Evolutionary conservation across 2,329 filamentous ascomycete species (phyloP), one percentile per base, ranked within the genome.

Genomic region (Fonsecaea multimorphosa): DNA sequence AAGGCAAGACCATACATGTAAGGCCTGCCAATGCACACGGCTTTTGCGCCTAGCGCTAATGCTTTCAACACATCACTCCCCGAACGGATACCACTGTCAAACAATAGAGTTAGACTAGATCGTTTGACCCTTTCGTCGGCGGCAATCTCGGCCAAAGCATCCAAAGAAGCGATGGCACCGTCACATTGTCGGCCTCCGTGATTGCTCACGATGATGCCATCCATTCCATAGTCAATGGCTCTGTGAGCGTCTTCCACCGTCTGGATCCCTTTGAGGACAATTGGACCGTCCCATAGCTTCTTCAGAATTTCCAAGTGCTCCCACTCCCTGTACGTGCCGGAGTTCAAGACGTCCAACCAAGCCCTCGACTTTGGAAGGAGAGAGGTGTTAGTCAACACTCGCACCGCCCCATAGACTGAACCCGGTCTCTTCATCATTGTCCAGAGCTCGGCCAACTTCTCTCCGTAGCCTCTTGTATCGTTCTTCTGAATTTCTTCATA

Each of bases 251-350:
- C 84, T 1, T 77, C 80, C 1, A 82, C 78, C 52, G 79, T 81
- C 70, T 85, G 82, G 61, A 83, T 85, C 0, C 86, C 87, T 74
- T 89, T 89, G 38, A 87, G 79, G 67, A 86, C 83, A 59, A 92
- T 85, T 0, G 87, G 86, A 0, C 87, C 86, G 63, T 85, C 80
- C 85, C 88, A 91, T 61, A 87, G 73, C 69, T 83, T 76, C 68
- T 82, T 81, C 66, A 91, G 73, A 19, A 85, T 77, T 31, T 79
- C 77, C 12, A 91, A 74, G 49, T 91, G 81, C 2, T 85, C 81
- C 89, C 88, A 90, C 0, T 80, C 78, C 65, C 85, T 85, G 49
- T 82, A 81, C 3, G 77, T 76, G 0, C 84, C 84, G 0, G 83
- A 82, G 69, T 87, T 87, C 3, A 84, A 79, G 52, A 81, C 80